These are phyloP conservation scores for Rhodotorula mucilaginosa DNA, from an alignment of 1,284 basidiomycete genomes.

Conservation along the genomic window DNA sequence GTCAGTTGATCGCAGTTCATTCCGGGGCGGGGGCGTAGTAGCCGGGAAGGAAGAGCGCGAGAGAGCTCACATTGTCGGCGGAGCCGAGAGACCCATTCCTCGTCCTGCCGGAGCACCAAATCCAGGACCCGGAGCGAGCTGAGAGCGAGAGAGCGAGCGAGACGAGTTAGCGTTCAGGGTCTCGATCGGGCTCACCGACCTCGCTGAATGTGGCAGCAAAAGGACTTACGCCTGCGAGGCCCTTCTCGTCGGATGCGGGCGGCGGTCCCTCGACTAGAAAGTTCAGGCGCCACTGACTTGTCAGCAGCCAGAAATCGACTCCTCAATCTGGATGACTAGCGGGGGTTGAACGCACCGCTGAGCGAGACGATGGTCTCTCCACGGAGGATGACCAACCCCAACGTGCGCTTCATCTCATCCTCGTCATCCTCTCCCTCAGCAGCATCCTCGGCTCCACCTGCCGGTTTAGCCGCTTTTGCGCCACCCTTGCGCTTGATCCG, in stretches of 20 bases:
- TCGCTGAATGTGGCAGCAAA: conserved; percentile 20
- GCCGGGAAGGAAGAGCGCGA: conserved; percentile 63
- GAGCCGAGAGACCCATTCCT: conserved; percentile 79
- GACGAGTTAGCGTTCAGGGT: too few relatives aligned
- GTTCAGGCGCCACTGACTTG: too few relatives aligned
- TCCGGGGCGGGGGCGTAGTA: conserved; percentile 55
- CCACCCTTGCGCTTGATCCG: conserved; percentile 71
- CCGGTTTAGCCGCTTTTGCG: conserved; percentile 51
- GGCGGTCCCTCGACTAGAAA: conserved; percentile 74
- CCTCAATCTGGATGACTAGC: too few relatives aligned
- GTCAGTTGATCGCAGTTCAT: conserved; percentile 54
- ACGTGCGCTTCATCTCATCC: conserved; percentile 92
- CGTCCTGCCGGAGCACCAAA: conserved; percentile 92
- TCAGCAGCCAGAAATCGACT: not conserved
- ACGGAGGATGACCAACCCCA: conserved; percentile 92
- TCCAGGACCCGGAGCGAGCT: conserved; percentile 87
- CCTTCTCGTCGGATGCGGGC: conserved; percentile 80
- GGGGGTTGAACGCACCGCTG: conserved; percentile 48
- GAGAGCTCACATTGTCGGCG: conserved; percentile 40
- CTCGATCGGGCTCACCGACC: not conserved
- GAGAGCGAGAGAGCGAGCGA: conserved; percentile 6
- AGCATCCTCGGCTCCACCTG: not conserved
- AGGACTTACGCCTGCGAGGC: conserved; percentile 56
- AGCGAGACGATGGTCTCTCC: conserved; percentile 96
- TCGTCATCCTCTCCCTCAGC: conserved; percentile 53